phyloP scores from a whole-genome alignment of 768 basidiomycete species.

The Cyclocybe aegerita region DNA sequence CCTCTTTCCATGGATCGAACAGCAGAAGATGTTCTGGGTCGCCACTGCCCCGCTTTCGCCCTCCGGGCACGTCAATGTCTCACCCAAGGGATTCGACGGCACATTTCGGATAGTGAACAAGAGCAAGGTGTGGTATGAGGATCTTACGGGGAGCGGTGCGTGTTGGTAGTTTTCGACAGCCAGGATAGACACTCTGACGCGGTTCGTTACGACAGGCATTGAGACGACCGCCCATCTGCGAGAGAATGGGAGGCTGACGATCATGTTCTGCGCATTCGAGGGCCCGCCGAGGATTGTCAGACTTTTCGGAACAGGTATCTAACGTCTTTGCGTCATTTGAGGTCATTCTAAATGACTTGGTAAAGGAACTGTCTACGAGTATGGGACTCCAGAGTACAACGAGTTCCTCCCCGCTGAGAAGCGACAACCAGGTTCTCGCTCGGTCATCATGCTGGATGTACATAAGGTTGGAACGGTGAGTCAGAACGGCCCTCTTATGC shows the following conservation, averaged over 20 bases:
- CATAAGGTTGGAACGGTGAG: slow-evolving; percentile 48
- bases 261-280: slow-evolving; percentile 62
- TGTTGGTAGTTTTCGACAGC: not conserved
- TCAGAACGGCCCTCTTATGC: not conserved
- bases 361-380: slow-evolving; percentile 54
- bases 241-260: slow-evolving; percentile 63
- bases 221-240: slow-evolving; percentile 61
- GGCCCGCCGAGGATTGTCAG: slow-evolving; percentile 59
- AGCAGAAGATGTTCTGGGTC: slow-evolving; percentile 66
- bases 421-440: slow-evolving; percentile 53
- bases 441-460: slow-evolving; percentile 55
- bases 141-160: slow-evolving; percentile 62
- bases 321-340: not conserved
- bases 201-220: slow-evolving; percentile 29
- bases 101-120: slow-evolving; percentile 50
- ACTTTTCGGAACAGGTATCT: slow-evolving; percentile 55
- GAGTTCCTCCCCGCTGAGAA: slow-evolving; percentile 39
- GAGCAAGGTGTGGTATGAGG: slow-evolving; percentile 65
- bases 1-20: slow-evolving; percentile 48
- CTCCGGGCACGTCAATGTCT: slow-evolving; percentile 63
- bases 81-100: slow-evolving; percentile 53
- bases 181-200: not conserved
- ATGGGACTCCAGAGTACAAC: slow-evolving; percentile 55
- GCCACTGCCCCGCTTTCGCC: slow-evolving; percentile 56
- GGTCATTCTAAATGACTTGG: not conserved